phyloP scores from a whole-genome alignment of 2,329 filamentous ascomycete species.

The Colletotrichum sojae region DNA sequence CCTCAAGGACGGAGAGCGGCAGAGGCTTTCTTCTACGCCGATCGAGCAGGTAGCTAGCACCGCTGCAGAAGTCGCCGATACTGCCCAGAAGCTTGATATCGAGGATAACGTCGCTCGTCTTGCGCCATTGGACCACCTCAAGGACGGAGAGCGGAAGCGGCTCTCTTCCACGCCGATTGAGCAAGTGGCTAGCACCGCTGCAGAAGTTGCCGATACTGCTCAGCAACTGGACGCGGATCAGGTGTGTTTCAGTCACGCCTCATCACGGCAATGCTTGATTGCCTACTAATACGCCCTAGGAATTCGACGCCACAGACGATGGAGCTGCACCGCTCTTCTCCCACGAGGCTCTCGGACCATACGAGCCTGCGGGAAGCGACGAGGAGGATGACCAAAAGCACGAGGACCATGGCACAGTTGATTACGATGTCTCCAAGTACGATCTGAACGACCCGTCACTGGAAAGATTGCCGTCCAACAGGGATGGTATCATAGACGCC shows the following conservation, averaged over 20 bases:
- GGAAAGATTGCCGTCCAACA: constrained; percentile 63
- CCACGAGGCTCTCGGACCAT: constrained; percentile 62
- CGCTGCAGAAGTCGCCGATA: constrained; percentile 61
- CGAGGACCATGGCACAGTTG: constrained; percentile 37
- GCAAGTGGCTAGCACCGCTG: constrained; percentile 58
- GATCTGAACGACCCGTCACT: constrained; percentile 64
- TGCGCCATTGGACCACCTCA: constrained; percentile 22
- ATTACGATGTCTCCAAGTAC: constrained; percentile 46
- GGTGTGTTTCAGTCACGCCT: not conserved
- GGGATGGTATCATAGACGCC: constrained; percentile 59
- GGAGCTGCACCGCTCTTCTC: constrained; percentile 59
- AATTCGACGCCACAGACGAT: constrained; percentile 35
- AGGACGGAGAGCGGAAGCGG: constrained; percentile 48
- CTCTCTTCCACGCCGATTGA: constrained; percentile 56
- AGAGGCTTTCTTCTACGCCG: constrained; percentile 55
- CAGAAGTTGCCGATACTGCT: constrained; percentile 61
- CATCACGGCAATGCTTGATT: not conserved
- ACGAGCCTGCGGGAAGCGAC: constrained; percentile 52
- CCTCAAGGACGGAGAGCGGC: constrained; percentile 45
- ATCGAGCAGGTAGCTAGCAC: constrained; percentile 58
- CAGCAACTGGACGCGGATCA: constrained; percentile 51
- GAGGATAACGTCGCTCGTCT: constrained; percentile 2
- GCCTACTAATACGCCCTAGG: constrained; percentile 9
- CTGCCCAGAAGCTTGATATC: constrained; percentile 55
- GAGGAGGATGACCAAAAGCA: constrained; percentile 45